phyloP scores from a whole-genome alignment of 2,329 filamentous ascomycete genomes.

The Podosphaera fusca region DNA sequence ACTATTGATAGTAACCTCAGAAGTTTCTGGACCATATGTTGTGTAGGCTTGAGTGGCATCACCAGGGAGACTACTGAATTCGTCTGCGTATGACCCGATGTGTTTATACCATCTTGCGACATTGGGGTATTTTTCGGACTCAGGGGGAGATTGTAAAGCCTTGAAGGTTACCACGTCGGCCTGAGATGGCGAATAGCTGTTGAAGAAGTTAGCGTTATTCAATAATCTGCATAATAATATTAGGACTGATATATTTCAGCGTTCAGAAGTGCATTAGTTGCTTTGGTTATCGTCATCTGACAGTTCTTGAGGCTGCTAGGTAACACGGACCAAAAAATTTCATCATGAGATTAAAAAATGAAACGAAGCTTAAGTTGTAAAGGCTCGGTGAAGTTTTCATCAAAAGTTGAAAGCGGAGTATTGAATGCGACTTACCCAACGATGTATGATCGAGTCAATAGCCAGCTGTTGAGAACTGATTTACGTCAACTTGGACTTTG shows the following conservation, averaged over 20 bases:
- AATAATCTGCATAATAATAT: constrained; percentile 4
- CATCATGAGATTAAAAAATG: constrained; percentile 33
- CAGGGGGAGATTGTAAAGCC: constrained; percentile 53
- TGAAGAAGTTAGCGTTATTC: constrained; percentile 6
- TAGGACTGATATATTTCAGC: not conserved
- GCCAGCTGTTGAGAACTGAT: constrained; percentile 48
- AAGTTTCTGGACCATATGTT: constrained; percentile 69
- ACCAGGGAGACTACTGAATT: constrained; percentile 77
- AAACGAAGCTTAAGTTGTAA: no score
- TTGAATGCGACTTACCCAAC: constrained; percentile 38
- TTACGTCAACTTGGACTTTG: constrained; percentile 13
- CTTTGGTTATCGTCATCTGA: constrained; percentile 56
- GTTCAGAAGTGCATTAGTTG: constrained; percentile 57
- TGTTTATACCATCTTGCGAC: constrained; percentile 98
- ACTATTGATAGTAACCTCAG: constrained; percentile 60
- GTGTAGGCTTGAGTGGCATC: constrained; percentile 77
- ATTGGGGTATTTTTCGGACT: constrained; percentile 72
- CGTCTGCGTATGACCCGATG: constrained; percentile 75
- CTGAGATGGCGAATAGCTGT: constrained; percentile 46
- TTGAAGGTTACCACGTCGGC: constrained; percentile 94
- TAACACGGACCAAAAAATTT: constrained; percentile 89
- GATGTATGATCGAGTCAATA: constrained; percentile 58
- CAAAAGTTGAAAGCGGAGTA: constrained; percentile 4
- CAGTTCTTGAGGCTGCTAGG: constrained; percentile 87
- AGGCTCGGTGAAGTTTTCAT: no score